A percentile compares a stretch with the other conserved stretches of the same genome.
phyloP scores from a whole-genome alignment of 1,139 yeast genomes.

The Yamadazyma triangularis region DNA sequence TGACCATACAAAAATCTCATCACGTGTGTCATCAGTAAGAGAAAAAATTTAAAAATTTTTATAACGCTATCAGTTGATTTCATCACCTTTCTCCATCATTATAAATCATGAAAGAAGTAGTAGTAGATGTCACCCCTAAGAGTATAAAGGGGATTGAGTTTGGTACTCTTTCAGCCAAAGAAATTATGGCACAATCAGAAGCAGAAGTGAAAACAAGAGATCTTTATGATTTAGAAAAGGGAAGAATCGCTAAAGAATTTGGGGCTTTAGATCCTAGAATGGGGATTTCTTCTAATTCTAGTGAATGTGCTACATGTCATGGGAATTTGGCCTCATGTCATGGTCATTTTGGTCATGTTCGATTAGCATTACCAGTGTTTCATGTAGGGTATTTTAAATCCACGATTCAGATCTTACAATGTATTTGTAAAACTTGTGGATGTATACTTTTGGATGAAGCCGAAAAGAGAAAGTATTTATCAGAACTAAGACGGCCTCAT shows the following conservation, averaged over 20 bases:
- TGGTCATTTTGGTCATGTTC: conserved; percentile 96
- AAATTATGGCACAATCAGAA: conserved; percentile 89
- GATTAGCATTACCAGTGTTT: conserved; percentile 91
- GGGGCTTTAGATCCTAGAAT: conserved; percentile 91
- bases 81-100: no score
- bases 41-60: no score
- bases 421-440: conserved; percentile 90
- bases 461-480: conserved; percentile 61
- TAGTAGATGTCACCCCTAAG: conserved; percentile 83
- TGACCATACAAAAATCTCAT: no score
- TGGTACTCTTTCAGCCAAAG: conserved; percentile 86
- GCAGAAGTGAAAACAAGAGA: conserved; percentile 92
- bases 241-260: conserved; percentile 69
- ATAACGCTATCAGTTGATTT: no score
- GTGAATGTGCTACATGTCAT: conserved; percentile 86
- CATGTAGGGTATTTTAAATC: conserved; percentile 97
- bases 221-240: conserved; percentile 80
- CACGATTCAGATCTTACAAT: conserved; percentile 81
- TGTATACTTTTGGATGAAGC: conserved; percentile 70
- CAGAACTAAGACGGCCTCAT: conserved; percentile 81
- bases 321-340: conserved; percentile 93
- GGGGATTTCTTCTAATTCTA: conserved; percentile 88
- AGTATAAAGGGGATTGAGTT: conserved; percentile 88
- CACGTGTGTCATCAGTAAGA: no score
- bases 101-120: conserved; percentile 79